Evolutionary conservation across 1,139 yeast genomes (phyloP).

Genomic region (Yamadazyma dushanensis): DNA sequence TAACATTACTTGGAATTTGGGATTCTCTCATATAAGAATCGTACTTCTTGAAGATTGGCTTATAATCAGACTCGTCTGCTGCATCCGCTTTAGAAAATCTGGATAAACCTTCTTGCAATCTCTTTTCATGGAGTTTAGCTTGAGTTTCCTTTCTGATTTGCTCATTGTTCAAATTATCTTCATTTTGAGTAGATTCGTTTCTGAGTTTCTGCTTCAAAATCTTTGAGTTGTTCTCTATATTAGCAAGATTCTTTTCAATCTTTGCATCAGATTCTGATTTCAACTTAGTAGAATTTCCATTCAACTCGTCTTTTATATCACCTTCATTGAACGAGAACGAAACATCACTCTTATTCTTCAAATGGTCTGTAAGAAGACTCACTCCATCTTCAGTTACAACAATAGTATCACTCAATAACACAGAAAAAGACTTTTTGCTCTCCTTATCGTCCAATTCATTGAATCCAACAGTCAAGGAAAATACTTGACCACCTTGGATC

Average conservation of each 20-base stretch:
- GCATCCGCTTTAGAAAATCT: slow-evolving; percentile 79
- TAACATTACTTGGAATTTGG: slow-evolving; percentile 81
- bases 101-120: slow-evolving; percentile 82
- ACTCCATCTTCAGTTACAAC: slow-evolving; percentile 66
- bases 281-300: slow-evolving; percentile 21
- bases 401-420: slow-evolving; percentile 82
- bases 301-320: slow-evolving; percentile 24
- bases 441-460: slow-evolving; percentile 52
- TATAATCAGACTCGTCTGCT: slow-evolving; percentile 60
- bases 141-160: slow-evolving; percentile 83
- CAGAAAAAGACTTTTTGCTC: slow-evolving; percentile 59
- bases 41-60: slow-evolving; percentile 82
- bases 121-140: slow-evolving; percentile 74
- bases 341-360: slow-evolving; percentile 70
- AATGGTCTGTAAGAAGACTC: slow-evolving; percentile 68
- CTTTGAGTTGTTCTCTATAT: slow-evolving; percentile 47
- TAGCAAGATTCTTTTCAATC: slow-evolving; percentile 32
- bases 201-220: slow-evolving; percentile 79
- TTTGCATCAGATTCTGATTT: slow-evolving; percentile 35
- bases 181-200: slow-evolving; percentile 70
- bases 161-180: slow-evolving; percentile 68
- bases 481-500: slow-evolving; percentile 70
- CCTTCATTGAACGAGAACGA: slow-evolving; percentile 87
- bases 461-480: slow-evolving; percentile 79
- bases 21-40: slow-evolving; percentile 93